Conservation (phyloP, 371 early-diverging fungal species). For the Parasitella parasitica region DNA sequence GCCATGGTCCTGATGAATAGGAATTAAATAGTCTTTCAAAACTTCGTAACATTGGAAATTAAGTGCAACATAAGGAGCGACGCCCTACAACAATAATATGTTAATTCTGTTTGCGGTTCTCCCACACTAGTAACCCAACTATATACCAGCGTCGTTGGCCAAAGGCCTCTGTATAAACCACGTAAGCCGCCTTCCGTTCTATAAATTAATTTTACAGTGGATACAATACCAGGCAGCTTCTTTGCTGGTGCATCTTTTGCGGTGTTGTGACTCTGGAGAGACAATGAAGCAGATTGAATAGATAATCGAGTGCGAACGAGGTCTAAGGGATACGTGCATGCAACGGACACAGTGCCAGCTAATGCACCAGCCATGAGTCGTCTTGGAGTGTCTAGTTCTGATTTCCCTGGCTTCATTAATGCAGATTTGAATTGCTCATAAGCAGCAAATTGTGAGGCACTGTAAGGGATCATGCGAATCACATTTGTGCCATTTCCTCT, state of each 20-base stretch:
- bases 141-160: slow-evolving; percentile 77
- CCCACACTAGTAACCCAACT: neutral
- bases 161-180: slow-evolving; percentile 84
- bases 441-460: slow-evolving; percentile 87
- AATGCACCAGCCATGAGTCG: slow-evolving; percentile 79
- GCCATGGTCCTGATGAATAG: slow-evolving; percentile 62
- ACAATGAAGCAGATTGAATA: slow-evolving; percentile 61
- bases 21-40: slow-evolving; percentile 69
- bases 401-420: slow-evolving; percentile 67
- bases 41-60: slow-evolving; percentile 87
- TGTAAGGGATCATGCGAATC: slow-evolving; percentile 90
- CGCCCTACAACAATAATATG: slow-evolving; percentile 63
- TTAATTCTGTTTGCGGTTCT: too few relatives aligned
- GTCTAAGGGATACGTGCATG: slow-evolving; percentile 87
- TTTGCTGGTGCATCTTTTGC: slow-evolving; percentile 10
- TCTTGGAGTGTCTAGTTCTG: slow-evolving; percentile 72
- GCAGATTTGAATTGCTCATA: slow-evolving; percentile 77
- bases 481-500: slow-evolving; percentile 94
- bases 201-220: slow-evolving; percentile 69
- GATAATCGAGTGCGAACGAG: slow-evolving; percentile 85
- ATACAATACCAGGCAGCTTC: slow-evolving; percentile 69
- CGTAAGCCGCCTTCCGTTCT: slow-evolving; percentile 75
- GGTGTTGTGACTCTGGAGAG: neutral
- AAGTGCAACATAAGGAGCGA: slow-evolving; percentile 85
- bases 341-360: slow-evolving; percentile 82